These are phyloP conservation scores for Phoma herbarum DNA, from an alignment of 2,329 filamentous ascomycete species.

Conservation along the genomic window DNA sequence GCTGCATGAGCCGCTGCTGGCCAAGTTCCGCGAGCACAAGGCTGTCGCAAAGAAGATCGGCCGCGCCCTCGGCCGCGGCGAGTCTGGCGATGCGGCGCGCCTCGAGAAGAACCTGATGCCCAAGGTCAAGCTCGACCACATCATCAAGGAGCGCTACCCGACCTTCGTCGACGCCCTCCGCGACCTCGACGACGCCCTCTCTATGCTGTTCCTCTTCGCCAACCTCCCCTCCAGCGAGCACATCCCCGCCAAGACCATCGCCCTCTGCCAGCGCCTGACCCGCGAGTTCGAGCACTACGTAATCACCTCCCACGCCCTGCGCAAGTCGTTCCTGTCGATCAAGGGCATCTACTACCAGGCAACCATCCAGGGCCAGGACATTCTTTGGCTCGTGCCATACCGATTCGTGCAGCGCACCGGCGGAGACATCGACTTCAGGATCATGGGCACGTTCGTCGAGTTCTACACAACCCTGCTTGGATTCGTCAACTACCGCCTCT, in stretches of 20 bases:
- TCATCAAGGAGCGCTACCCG: constrained; percentile 97
- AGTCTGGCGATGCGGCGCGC: constrained; percentile 86
- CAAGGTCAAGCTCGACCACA: constrained; percentile 90
- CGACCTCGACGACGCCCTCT: constrained; percentile 95
- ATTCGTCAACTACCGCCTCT: constrained; percentile 95
- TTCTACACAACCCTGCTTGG: constrained; percentile 97
- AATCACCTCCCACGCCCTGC: constrained; percentile 87
- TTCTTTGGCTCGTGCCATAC: constrained; percentile 97
- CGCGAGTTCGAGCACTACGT: constrained; percentile 98
- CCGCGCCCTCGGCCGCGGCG: constrained; percentile 87
- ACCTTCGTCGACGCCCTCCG: constrained; percentile 94
- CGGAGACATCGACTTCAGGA: constrained; percentile 95
- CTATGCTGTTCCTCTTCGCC: constrained; percentile 96
- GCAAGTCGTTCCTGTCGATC: constrained; percentile 97
- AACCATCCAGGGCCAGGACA: constrained; percentile 94
- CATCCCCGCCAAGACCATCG: constrained; percentile 94
- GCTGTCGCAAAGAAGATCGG: constrained; percentile 97
- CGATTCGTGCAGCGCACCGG: constrained; percentile 96
- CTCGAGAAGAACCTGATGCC: constrained; percentile 92
- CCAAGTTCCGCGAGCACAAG: constrained; percentile 97
- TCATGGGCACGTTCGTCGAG: constrained; percentile 99
- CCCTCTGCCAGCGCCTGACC: constrained; percentile 89
- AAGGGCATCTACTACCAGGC: constrained; percentile 99
- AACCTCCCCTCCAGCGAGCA: constrained; percentile 90
- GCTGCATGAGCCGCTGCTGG: constrained; percentile 91